Evolutionary conservation across 768 basidiomycete species (phyloP).

Genomic region (Tephrocybe sp.): DNA sequence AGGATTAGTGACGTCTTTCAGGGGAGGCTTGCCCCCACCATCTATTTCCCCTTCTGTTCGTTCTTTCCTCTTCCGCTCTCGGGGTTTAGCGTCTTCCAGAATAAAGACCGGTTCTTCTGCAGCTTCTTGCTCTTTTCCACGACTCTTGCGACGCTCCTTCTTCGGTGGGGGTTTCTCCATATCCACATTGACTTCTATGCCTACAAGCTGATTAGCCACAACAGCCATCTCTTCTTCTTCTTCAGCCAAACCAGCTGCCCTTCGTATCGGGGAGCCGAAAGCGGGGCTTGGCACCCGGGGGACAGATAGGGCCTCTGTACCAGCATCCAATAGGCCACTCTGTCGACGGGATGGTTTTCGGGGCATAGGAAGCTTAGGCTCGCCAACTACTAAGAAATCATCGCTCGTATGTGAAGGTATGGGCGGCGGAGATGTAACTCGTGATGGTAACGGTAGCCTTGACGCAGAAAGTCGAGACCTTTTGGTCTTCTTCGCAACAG

Average conservation of each 20-base stretch:
- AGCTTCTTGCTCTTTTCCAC: slow-evolving; percentile 35
- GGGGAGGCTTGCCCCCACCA: slow-evolving; percentile 42
- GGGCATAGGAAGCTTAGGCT: slow-evolving; percentile 26
- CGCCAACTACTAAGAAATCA: slow-evolving; percentile 19
- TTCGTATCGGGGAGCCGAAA: slow-evolving; percentile 59
- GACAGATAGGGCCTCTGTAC: slow-evolving; percentile 35
- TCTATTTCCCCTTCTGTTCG: slow-evolving; percentile 30
- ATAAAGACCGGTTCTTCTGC: slow-evolving; percentile 24
- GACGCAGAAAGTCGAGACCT: slow-evolving; percentile 46
- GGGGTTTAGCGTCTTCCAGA: slow-evolving; percentile 11
- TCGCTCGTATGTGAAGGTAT: slow-evolving; percentile 28
- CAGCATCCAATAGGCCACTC: slow-evolving; percentile 54
- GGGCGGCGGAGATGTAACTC: slow-evolving; percentile 37
- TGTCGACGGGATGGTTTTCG: slow-evolving; percentile 42
- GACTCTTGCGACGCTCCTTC: slow-evolving; percentile 49
- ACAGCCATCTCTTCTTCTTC: slow-evolving; percentile 52
- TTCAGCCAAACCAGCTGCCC: slow-evolving; percentile 53
- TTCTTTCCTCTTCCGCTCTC: slow-evolving; percentile 36
- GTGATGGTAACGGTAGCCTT: slow-evolving; percentile 45
- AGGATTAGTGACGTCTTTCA: slow-evolving; percentile 68
- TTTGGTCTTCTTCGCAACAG: slow-evolving; percentile 41
- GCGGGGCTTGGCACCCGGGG: slow-evolving; percentile 66
- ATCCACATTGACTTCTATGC: slow-evolving; percentile 33
- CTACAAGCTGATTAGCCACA: slow-evolving; percentile 28
- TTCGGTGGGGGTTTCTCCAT: slow-evolving; percentile 26